Evolutionary conservation across 2,329 filamentous ascomycete species (phyloP).

Genomic region (Xylariaceae sp.): DNA sequence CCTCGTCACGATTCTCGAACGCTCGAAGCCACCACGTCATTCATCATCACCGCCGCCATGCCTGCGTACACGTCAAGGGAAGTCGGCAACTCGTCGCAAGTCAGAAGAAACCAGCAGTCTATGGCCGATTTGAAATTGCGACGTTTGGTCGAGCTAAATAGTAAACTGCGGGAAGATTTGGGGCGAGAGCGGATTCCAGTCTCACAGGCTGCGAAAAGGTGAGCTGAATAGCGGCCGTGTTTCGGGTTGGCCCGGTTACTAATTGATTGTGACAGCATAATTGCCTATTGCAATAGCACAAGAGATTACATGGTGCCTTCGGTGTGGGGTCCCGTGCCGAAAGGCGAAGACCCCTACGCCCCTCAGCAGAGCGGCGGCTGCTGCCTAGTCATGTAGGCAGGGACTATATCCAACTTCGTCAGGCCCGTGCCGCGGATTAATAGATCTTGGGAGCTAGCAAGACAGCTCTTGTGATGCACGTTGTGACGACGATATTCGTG

Average conservation of each 20-base stretch:
- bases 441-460: conserved; percentile 9
- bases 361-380: conserved; percentile 89
- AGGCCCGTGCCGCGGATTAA: conserved; percentile 8
- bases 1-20: conserved; percentile 16
- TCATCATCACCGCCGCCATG: conserved; percentile 41
- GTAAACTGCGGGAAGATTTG: conserved; percentile 88
- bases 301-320: conserved; percentile 99
- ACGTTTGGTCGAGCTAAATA: conserved; percentile 93
- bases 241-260: conserved; percentile 2
- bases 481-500: conserved; percentile 21
- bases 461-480: conserved; percentile 20
- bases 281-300: conserved; percentile 95
- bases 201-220: conserved; percentile 86
- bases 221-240: conserved; percentile 32
- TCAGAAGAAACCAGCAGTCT: conserved; percentile 94
- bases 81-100: conserved; percentile 61
- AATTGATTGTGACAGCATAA: conserved; percentile 59
- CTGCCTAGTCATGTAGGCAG: conserved; percentile 82
- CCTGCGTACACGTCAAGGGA: conserved; percentile 63
- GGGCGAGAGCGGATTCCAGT: conserved; percentile 94
- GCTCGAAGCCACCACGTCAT: conserved; percentile 18
- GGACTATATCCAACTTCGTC: conserved; percentile 8
- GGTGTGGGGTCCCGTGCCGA: conserved; percentile 90
- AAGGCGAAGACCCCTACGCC: conserved; percentile 96
- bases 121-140: conserved; percentile 98